Base-by-base conservation (phyloP, 192 early-diverging fungal species). In the Umbelopsis isabellina region DNA sequence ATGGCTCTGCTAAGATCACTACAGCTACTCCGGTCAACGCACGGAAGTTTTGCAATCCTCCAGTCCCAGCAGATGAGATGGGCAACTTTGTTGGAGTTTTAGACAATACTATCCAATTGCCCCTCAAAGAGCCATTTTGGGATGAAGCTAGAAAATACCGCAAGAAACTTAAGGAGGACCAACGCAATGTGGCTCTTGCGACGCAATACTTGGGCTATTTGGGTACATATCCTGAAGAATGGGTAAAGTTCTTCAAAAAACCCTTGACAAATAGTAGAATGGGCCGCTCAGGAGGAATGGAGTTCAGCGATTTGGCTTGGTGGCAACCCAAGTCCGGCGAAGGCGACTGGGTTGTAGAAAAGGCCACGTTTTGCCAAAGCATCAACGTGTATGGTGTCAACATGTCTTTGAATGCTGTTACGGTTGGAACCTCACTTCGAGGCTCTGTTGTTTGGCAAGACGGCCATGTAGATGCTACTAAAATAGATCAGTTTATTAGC, bases 1-100 rank as follows among this genome's bases (percentile, higher is more conserved):
- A 33, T 22, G 22, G 27, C 6, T 3, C 21, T 30, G n/a, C 23
- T 23, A 52, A 47, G 18, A 21, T 71, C 11, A 16, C 49, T n/a
- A 47, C 21, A 7, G 7, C 22, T 0, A 79, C 77, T 0, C 73
- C 77, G 18, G 53, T 75, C 22, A 79, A 79, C 27, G 69, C 68
- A 12, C 73, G 77, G 18, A 8, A 27, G 18, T 35, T 65, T 20
- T 75, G 77, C 64, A 47, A 73, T 22, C 70, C 66, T 10, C 41
- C 21, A 4, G 27, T 69, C 46, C 50, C 68, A 13, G 27, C n/a
- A 0, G 41, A 68, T 30, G 66, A 68, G 8, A 48, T 74, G 1
- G 77, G 77, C 4, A 79, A 79, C 33, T 75, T 58, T 50, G 73
- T 75, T 37, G 77, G 77, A n/a, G 41, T 37, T 5, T 74, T 65